phyloP scores from a whole-genome alignment of 1,139 yeast genomes.

The Suzukiozyma palmioleophila region DNA sequence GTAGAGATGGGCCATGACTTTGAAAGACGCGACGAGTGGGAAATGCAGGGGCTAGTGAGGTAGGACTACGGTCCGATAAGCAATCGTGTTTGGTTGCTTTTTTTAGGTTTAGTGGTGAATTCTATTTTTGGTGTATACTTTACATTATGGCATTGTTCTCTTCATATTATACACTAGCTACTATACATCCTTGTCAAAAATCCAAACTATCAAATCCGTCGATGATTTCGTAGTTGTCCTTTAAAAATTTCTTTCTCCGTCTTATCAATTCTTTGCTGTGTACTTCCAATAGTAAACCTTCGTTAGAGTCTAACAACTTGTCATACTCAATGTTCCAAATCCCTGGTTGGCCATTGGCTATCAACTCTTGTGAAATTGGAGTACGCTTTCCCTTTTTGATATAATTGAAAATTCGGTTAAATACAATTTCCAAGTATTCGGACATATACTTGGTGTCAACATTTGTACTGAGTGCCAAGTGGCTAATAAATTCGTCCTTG shows the following conservation, averaged over 20 bases:
- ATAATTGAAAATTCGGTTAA: slow-evolving; percentile 1
- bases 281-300: slow-evolving; percentile 14
- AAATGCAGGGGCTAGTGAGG: too few species aligned
- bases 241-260: slow-evolving; percentile 20
- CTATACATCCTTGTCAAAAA: neutral
- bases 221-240: slow-evolving; percentile 4
- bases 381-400: neutral
- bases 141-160: too few species aligned
- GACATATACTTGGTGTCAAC: slow-evolving; percentile 14
- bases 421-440: slow-evolving; percentile 2
- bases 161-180: too few species aligned
- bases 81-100: too few species aligned
- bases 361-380: slow-evolving; percentile 1
- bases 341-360: slow-evolving; percentile 12
- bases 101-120: too few species aligned
- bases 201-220: slow-evolving; percentile 3
- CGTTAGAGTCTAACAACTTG: slow-evolving; percentile 14
- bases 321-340: slow-evolving; percentile 27
- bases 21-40: too few species aligned
- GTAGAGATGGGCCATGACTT: too few species aligned
- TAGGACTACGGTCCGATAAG: too few species aligned
- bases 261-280: slow-evolving; percentile 19
- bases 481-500: slow-evolving; percentile 22
- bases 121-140: too few species aligned
- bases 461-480: slow-evolving; percentile 23